Conservation (phyloP, 805 yeast species). For the Suhomyces kilbournensis region DNA sequence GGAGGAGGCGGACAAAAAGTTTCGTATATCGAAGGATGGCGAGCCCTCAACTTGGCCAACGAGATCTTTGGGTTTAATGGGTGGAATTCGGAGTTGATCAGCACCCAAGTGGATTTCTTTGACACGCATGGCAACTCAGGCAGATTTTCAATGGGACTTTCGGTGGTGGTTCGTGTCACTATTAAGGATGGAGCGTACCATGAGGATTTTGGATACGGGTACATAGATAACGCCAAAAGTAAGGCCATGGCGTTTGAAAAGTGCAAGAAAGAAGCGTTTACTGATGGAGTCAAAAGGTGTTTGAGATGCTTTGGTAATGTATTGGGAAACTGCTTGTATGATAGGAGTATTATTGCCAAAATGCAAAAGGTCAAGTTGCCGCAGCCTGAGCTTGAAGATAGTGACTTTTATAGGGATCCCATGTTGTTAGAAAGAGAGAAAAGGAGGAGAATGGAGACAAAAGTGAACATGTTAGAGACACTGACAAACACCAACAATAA, state of each 20-base stretch:
- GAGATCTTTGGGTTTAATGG: slow-evolving; percentile 82
- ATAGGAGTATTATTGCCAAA: slow-evolving; percentile 58
- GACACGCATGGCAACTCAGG: slow-evolving; percentile 58
- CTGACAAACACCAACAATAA: no score
- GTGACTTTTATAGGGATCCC: slow-evolving; percentile 38
- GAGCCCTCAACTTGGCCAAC: slow-evolving; percentile 74
- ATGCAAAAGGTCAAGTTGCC: slow-evolving; percentile 42
- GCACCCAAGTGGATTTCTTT: slow-evolving; percentile 64
- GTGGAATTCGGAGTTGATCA: slow-evolving; percentile 72
- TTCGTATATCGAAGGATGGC: slow-evolving; percentile 81
- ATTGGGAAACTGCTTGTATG: slow-evolving; percentile 81
- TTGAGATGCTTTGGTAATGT: slow-evolving; percentile 78
- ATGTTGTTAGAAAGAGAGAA: slow-evolving; percentile 27
- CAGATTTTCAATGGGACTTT: slow-evolving; percentile 60
- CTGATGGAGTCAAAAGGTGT: slow-evolving; percentile 78
- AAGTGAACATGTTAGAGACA: slow-evolving; percentile 9
- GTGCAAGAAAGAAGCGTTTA: slow-evolving; percentile 81
- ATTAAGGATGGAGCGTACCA: slow-evolving; percentile 79
- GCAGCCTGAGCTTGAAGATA: slow-evolving; percentile 26
- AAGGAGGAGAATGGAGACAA: slow-evolving; percentile 10
- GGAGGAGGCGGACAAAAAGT: slow-evolving; percentile 72
- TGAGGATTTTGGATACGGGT: slow-evolving; percentile 76
- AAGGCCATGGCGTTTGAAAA: slow-evolving; percentile 75
- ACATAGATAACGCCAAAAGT: slow-evolving; percentile 64
- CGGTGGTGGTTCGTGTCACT: slow-evolving; percentile 68